phyloP scores from a whole-genome alignment of 352 stramenopile species.

The Plasmopara viticola region DNA sequence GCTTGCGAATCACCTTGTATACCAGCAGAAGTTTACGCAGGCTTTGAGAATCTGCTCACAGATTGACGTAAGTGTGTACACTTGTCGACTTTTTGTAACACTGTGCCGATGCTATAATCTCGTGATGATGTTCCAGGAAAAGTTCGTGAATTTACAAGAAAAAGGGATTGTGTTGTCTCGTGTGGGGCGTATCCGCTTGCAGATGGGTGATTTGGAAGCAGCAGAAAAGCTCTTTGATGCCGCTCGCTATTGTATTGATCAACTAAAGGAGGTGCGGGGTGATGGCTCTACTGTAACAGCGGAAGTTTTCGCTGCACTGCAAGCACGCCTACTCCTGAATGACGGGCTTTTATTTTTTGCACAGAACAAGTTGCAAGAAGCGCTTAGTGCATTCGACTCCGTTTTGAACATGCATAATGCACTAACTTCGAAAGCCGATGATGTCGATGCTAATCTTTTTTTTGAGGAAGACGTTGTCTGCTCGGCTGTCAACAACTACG shows the following conservation, averaged over 20 bases:
- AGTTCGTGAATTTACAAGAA: slow-evolving; percentile 33
- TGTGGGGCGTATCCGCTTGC: slow-evolving; percentile 59
- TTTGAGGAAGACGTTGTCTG: slow-evolving; percentile 65
- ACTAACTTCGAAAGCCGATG: slow-evolving; percentile 9
- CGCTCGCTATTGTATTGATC: slow-evolving; percentile 27
- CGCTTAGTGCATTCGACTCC: slow-evolving; percentile 63
- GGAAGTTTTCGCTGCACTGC: slow-evolving; percentile 29
- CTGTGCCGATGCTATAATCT: slow-evolving; percentile 2
- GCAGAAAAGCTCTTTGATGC: slow-evolving; percentile 56
- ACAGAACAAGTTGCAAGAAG: slow-evolving; percentile 77
- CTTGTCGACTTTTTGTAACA: background rate
- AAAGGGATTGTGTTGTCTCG: slow-evolving; percentile 49
- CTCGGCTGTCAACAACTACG: slow-evolving; percentile 74
- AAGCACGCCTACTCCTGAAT: slow-evolving; percentile 59
- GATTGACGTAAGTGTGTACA: slow-evolving; percentile 40
- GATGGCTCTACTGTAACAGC: background rate
- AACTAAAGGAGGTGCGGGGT: slow-evolving; percentile 10
- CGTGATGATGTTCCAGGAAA: slow-evolving; percentile 22
- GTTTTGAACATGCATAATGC: slow-evolving; percentile 42
- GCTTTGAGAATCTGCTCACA: slow-evolving; percentile 57
- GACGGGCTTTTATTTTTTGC: slow-evolving; percentile 68
- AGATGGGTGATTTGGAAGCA: slow-evolving; percentile 59
- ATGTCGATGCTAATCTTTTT: slow-evolving; percentile 35
- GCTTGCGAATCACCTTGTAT: slow-evolving; percentile 58
- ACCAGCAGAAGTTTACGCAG: slow-evolving; percentile 69